Percentiles rank a stretch among this genome's conserved stretches.
Evolutionary conservation across 352 stramenopile species (phyloP).

Genomic region (Globisporangium perplexum): DNA sequence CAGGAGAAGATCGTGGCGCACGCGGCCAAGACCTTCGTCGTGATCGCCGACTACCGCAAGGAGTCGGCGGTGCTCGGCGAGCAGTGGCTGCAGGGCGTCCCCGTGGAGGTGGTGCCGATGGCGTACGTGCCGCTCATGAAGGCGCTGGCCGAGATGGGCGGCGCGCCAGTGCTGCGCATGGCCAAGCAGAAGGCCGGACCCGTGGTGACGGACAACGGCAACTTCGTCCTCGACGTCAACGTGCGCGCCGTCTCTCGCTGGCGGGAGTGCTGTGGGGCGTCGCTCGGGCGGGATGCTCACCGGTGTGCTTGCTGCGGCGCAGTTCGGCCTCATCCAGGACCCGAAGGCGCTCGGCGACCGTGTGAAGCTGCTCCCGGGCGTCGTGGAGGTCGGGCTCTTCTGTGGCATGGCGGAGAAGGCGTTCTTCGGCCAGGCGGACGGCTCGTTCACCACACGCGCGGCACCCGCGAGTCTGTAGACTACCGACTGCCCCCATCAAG

Average conservation of each 20-base stretch:
- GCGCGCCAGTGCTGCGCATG: conserved; percentile 69
- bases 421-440: conserved; percentile 84
- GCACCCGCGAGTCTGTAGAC: conserved; percentile 19
- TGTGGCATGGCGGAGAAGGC: conserved; percentile 85
- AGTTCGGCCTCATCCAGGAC: conserved; percentile 74
- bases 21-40: conserved; percentile 96
- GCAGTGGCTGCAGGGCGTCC: conserved; percentile 88
- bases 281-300: too few species aligned
- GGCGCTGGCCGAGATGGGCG: conserved; percentile 50
- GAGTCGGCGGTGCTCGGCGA: conserved; percentile 83
- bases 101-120: conserved; percentile 97
- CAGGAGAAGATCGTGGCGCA: conserved; percentile 94
- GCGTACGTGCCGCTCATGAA: conserved; percentile 94
- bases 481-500: background rate
- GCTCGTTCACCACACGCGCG: conserved; percentile 65
- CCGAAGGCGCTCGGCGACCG: conserved; percentile 55
- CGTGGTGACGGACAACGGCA: conserved; percentile 97
- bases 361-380: conserved; percentile 78
- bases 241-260: conserved; percentile 10
- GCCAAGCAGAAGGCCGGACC: conserved; percentile 92
- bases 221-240: conserved; percentile 88
- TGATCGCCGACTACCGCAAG: conserved; percentile 95
- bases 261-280: background rate
- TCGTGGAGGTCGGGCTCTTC: conserved; percentile 88
- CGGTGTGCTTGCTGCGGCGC: background rate